These are phyloP conservation scores for Plasmodium coatneyi DNA, from an alignment of 169 alveolate genomes.

Conservation along the genomic window DNA sequence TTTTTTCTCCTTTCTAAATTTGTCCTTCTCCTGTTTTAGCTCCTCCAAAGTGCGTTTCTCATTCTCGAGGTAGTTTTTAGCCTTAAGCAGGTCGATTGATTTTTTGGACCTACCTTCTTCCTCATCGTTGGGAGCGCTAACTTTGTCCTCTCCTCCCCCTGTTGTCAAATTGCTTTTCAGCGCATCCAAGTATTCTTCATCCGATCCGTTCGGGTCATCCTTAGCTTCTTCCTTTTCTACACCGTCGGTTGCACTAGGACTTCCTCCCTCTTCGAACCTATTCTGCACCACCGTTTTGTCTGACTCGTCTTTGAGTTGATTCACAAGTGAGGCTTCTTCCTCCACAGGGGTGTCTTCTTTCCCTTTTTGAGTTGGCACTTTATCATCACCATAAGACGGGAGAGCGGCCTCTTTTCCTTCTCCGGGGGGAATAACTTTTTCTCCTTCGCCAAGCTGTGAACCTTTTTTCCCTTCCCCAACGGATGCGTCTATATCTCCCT, in stretches of 20 bases:
- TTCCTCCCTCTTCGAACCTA: not conserved
- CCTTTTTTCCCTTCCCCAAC: not conserved
- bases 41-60: conserved; percentile 59
- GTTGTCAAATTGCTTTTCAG: conserved; percentile 11
- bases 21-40: conserved; percentile 13
- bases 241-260: not conserved
- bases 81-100: conserved; percentile 6
- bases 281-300: not conserved
- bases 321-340: not conserved
- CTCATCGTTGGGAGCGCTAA: not conserved
- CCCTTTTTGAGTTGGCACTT: not conserved
- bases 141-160: not conserved
- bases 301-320: not conserved
- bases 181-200: conserved; percentile 34
- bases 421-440: too few species aligned
- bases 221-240: not conserved
- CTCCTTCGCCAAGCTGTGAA: not conserved
- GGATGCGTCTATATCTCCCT: not conserved
- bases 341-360: not conserved
- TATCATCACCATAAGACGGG: not conserved
- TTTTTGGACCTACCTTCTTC: not conserved
- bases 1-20: not conserved
- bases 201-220: conserved; percentile 1
- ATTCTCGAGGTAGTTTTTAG: conserved; percentile 41
- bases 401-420: not conserved